Evolutionary conservation across 1,139 yeast genomes (phyloP).

Genomic region (Yamadazyma pseudoaaseri): DNA sequence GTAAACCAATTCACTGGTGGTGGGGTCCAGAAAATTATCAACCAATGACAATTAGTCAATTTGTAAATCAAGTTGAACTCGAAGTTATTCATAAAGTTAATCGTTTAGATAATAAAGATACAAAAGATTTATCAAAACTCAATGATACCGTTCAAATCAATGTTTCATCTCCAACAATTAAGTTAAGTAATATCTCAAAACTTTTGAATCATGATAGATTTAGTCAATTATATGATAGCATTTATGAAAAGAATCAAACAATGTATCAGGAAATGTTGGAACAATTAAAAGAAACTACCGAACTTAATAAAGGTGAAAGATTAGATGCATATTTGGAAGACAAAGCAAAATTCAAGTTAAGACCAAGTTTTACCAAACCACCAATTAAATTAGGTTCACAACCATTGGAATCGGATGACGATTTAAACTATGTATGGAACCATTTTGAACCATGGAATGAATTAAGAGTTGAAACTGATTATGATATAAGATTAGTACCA

Average conservation of each 20-base stretch:
- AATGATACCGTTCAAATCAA: slow-evolving; percentile 5
- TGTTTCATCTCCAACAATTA: neutral
- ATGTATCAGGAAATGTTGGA: slow-evolving; percentile 22
- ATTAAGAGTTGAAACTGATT: slow-evolving; percentile 43
- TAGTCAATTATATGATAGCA: slow-evolving; percentile 23
- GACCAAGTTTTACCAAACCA: slow-evolving; percentile 31
- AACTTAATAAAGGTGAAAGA: slow-evolving; percentile 38
- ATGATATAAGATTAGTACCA: slow-evolving; percentile 47
- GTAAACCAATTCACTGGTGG: slow-evolving; percentile 52
- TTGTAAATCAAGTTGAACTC: slow-evolving; percentile 38
- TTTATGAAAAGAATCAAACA: slow-evolving; percentile 22
- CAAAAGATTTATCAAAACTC: slow-evolving; percentile 4
- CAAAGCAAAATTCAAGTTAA: slow-evolving; percentile 20
- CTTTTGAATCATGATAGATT: slow-evolving; percentile 13
- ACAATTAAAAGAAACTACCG: slow-evolving; percentile 29
- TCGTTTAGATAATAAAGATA: slow-evolving; percentile 7
- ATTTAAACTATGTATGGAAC: slow-evolving; percentile 46
- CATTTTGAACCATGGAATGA: slow-evolving; percentile 56
- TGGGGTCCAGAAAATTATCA: slow-evolving; percentile 55
- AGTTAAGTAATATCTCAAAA: slow-evolving; percentile 1
- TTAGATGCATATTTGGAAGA: slow-evolving; percentile 39
- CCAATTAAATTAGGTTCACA: slow-evolving; percentile 39
- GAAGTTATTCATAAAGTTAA: neutral
- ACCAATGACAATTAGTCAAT: slow-evolving; percentile 52
- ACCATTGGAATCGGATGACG: slow-evolving; percentile 37